Evolutionary conservation across 371 early-diverging fungal genomes (phyloP), one percentile per base, ranked within the genome.

Genomic region (Mucor velutinosus): DNA sequence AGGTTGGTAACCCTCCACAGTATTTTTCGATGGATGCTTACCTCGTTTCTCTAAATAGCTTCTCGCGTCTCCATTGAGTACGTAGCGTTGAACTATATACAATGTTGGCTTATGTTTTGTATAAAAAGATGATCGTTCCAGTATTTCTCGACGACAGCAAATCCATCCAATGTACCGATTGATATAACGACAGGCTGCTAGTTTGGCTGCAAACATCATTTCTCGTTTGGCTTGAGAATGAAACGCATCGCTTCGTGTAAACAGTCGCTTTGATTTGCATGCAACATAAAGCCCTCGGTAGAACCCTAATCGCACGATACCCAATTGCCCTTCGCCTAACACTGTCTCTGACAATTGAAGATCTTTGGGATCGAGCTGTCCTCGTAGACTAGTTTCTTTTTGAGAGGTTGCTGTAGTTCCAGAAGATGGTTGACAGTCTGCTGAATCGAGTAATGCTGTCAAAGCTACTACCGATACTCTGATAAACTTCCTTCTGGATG

Each of bases 121-220:
- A 23, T 57, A 14, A 25, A 23, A 15, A 3, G 11, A 10, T 12
- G 51, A 4, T 15, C 7, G 2, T 15, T 66, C 47, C 2, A 62
- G 33, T 2, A 47, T n/a, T 17, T 57, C 25, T 43, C 32, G 27
- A 4, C 53, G 39, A 27, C 72, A 73, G 7, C 56, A 56, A 12
- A 70, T 33, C 60, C 73, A 66, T 10, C 78, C 81, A 11, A 81
- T 27, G 33, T 77, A 81, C 7, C 47, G 51, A 23, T 78, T 78
- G 2, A 68, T 65, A 27, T 66, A 76, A 14, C 76, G 68, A 25
- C 81, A 78, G 0, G 35, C 32, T 1, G 73, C 71, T 0, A 81
- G 49, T 25, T 65, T 64, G 1, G 75, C 73, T 15, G 81, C 76
- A 66, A 67, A 81, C 4, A 60, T 55, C 3, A 81, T 55, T 49